phyloP scores from a whole-genome alignment of 495 filamentous ascomycete species.

The Opeltia flavorubescens region DNA sequence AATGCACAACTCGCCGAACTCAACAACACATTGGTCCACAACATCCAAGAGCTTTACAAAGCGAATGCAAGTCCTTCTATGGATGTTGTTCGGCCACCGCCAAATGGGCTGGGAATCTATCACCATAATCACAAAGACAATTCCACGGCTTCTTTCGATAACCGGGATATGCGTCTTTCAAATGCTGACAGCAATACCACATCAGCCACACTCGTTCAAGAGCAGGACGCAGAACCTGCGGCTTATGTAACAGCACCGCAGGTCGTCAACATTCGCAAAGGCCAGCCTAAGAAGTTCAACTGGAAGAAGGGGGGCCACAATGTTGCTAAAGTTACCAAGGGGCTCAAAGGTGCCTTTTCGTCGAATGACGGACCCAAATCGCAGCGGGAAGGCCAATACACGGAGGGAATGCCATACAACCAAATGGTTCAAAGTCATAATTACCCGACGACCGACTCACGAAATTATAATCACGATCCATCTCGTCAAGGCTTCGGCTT shows the following conservation, averaged over 20 bases:
- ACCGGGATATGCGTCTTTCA: conserved; percentile 30
- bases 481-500: conserved; percentile 57
- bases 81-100: conserved; percentile 32
- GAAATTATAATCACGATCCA: conserved; percentile 32
- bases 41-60: conserved; percentile 88
- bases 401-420: conserved; percentile 36
- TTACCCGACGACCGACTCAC: conserved; percentile 12
- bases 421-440: conserved; percentile 22
- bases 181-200: conserved; percentile 34
- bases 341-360: conserved; percentile 77
- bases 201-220: conserved; percentile 41
- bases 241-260: conserved; percentile 67
- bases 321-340: conserved; percentile 83
- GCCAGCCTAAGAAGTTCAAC: conserved; percentile 87
- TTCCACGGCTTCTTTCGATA: conserved; percentile 53
- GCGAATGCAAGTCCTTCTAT: conserved; percentile 45
- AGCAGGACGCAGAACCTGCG: conserved; percentile 51
- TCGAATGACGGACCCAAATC: conserved; percentile 37
- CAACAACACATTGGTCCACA: conserved; percentile 88
- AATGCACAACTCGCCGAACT: conserved; percentile 87
- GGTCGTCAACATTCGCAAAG: conserved; percentile 83
- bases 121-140: conserved; percentile 53
- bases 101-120: conserved; percentile 80
- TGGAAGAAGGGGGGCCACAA: conserved; percentile 95
- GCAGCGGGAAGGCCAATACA: conserved; percentile 46